Conservation (phyloP, 768 basidiomycete species). For the Boletus tylopilopsis region DNA sequence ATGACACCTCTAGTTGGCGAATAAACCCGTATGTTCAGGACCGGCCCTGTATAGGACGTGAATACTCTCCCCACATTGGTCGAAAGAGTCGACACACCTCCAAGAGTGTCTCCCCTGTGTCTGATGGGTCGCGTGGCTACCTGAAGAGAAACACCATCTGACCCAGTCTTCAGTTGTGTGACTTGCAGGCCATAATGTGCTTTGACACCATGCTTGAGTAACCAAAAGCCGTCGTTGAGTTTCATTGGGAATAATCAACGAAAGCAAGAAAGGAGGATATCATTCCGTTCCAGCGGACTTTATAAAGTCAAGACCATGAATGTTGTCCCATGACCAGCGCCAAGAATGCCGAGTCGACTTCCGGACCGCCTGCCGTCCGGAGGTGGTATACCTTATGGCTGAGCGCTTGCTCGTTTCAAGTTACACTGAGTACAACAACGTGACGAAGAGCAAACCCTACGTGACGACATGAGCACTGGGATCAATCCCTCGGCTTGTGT, state of each 20-base stretch:
- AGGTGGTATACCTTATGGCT: background rate
- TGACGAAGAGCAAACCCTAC: too few relatives aligned
- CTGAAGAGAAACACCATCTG: conserved; percentile 50
- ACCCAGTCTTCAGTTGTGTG: conserved; percentile 42
- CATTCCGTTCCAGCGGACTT: too few relatives aligned
- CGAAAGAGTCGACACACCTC: conserved; percentile 34
- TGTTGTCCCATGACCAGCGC: background rate
- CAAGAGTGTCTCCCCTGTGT: conserved; percentile 61
- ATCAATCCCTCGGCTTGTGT: conserved; percentile 21
- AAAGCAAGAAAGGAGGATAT: too few relatives aligned
- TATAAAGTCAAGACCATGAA: too few relatives aligned
- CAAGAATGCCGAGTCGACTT: background rate
- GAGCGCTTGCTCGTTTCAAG: background rate
- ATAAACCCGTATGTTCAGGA: conserved; percentile 41
- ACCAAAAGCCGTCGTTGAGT: conserved; percentile 75
- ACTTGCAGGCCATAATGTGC: conserved; percentile 62
- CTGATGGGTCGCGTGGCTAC: conserved; percentile 60
- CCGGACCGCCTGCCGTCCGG: background rate
- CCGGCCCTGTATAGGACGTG: conserved; percentile 5
- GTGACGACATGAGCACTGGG: conserved; percentile 6
- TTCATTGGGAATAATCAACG: conserved; percentile 47
- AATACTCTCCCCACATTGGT: background rate
- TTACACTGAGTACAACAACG: too few relatives aligned
- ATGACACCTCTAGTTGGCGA: conserved; percentile 54
- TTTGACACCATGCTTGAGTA: conserved; percentile 58